A percentile compares a stretch with the other conserved stretches of the same genome.
Evolutionary conservation across 106 monocot species (phyloP).

Genomic region (Apostasia ramifera): DNA sequence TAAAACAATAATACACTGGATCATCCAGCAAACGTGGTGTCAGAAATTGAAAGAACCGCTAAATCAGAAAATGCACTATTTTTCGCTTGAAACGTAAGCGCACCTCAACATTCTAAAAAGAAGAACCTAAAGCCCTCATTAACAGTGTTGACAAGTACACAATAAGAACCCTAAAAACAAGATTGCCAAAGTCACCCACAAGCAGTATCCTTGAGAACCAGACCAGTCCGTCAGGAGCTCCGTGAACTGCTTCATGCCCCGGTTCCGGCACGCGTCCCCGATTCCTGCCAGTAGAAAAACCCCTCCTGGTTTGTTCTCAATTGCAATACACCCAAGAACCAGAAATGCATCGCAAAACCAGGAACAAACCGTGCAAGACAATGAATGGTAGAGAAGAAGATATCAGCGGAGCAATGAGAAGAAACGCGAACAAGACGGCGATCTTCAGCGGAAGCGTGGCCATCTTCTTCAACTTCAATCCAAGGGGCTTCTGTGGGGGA

Average conservation of each 20-base stretch:
- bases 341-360: not conserved
- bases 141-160: no score
- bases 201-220: conserved; percentile 33
- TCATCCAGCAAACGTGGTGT: no score
- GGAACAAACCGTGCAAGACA: conserved; percentile 38
- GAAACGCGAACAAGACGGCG: not conserved
- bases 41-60: no score
- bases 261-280: conserved; percentile 43
- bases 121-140: no score
- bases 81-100: no score
- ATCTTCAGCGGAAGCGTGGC: not conserved
- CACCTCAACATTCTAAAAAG: no score
- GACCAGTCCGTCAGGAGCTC: conserved; percentile 41
- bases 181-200: conserved; percentile 16
- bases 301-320: not conserved
- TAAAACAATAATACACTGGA: no score
- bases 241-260: conserved; percentile 42
- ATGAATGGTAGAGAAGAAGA: conserved; percentile 40
- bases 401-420: conserved; percentile 4
- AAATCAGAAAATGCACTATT: no score
- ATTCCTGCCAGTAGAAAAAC: conserved; percentile 28
- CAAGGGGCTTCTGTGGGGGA: no score
- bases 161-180: no score
- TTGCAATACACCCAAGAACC: not conserved
- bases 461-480: not conserved